phyloP scores from a whole-genome alignment of 2,329 filamentous ascomycete genomes.

The Fusarium piperis region DNA sequence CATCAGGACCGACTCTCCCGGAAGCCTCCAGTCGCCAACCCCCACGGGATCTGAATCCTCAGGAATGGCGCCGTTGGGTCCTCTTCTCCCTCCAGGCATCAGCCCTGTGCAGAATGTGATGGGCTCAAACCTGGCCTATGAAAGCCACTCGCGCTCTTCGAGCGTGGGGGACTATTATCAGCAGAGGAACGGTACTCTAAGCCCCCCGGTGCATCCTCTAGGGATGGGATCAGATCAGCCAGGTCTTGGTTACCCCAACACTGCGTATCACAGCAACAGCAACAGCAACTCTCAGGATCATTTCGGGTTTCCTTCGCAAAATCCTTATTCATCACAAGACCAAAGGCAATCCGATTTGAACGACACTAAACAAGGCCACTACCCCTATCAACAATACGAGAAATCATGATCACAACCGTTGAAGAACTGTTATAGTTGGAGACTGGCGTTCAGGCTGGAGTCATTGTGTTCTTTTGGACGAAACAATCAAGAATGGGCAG shows the following conservation, averaged over 20 bases:
- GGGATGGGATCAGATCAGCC: constrained; percentile 7
- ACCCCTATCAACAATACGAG: constrained; percentile 8
- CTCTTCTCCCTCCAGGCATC: constrained; percentile 25
- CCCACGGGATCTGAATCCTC: constrained; percentile 25
- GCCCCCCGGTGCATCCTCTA: constrained; percentile 3
- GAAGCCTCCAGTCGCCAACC: constrained; percentile 23
- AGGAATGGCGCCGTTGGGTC: constrained; percentile 16
- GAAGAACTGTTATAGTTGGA: neutral
- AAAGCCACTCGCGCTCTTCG: constrained; percentile 13
- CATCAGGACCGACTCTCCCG: constrained; percentile 7
- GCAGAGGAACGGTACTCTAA: constrained; percentile 8
- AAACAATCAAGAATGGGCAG: neutral
- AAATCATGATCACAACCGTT: constrained; percentile 2
- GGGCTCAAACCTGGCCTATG: constrained; percentile 15
- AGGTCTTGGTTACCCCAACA: constrained; percentile 24
- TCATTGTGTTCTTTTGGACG: constrained; percentile 5
- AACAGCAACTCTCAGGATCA: constrained; percentile 36
- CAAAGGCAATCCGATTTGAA: constrained; percentile 17
- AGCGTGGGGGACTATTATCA: constrained; percentile 14
- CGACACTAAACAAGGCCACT: constrained; percentile 14
- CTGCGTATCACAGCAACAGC: constrained; percentile 32
- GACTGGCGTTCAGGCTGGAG: constrained; percentile 13
- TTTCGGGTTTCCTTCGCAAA: constrained; percentile 28
- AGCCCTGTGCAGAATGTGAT: constrained; percentile 13
- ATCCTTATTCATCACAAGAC: constrained; percentile 22